Evolutionary conservation across 2,329 filamentous ascomycete species (phyloP), one percentile per base, ranked within the genome.

Genomic region (Cryphonectria naterciae): DNA sequence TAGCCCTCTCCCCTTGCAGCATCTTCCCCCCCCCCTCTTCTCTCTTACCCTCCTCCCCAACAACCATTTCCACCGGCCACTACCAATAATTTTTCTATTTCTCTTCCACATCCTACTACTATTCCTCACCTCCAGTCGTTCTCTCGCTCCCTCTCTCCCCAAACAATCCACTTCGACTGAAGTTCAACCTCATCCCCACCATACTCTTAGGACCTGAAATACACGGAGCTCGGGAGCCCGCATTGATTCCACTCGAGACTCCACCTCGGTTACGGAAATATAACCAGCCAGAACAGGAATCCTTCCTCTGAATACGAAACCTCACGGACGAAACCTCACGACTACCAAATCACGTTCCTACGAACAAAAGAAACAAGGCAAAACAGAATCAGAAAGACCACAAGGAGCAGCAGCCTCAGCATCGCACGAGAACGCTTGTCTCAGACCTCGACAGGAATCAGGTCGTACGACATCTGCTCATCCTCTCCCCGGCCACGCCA

Each of bases 181-280:
- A n/a, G 17, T 61, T 19, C 17, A 39, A 4, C 58, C n/a, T 35
- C 32, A 13, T 61, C 7, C 35, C 52, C 25, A 3, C 54, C 5
- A 6, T 19, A 15, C 5, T 32, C 4, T 58, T 5, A 11, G n/a
- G n/a, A n/a, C 37, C n/a, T 25, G 35, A 66, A 41, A 52, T 69
- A 63, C 43, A 58, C 62, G 67, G 70, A 69, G 43, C 68, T 63
- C 56, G 25, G 13, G 35, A 54, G 32, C 39, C 39, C 70, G 65
- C 65, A 65, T 66, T 68, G 68, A 72, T 67, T 72, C 70, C 70
- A 64, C 52, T 17, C 61, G 10, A 15, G 60, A 58, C 62, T 65
- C 60, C 70, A 52, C 61, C 65, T 65, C 62, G 63, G 43, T 52
- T 67, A 68, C 65, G 28, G 58, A 35, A 25, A 49, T 52, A 54